Conservation (phyloP, 306 rosid species). For the Fagus sylvatica region DNA sequence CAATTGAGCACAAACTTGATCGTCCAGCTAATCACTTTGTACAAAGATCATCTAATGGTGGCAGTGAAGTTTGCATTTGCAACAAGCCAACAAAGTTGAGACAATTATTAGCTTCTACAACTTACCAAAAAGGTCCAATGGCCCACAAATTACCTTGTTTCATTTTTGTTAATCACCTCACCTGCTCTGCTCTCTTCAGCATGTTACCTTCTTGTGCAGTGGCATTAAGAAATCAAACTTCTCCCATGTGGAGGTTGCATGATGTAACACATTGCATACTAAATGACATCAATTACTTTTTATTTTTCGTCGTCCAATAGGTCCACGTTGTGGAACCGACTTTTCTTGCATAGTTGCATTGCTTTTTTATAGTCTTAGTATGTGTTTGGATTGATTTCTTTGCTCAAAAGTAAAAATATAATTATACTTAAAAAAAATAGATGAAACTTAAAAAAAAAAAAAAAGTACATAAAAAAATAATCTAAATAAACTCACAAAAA, state of each 20-base stretch:
- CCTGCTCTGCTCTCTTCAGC: not conserved
- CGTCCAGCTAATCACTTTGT: too few relatives aligned
- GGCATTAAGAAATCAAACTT: not conserved
- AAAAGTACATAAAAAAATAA: too few relatives aligned
- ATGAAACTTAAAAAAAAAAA: too few relatives aligned
- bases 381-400: too few relatives aligned
- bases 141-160: conserved; percentile 7
- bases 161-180: not conserved
- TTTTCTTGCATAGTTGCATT: not conserved
- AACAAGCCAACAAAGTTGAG: not conserved
- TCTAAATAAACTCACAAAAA: too few relatives aligned
- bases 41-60: not conserved
- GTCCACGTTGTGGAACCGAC: not conserved
- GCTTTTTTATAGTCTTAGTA: not conserved
- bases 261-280: not conserved
- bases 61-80: not conserved
- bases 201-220: not conserved
- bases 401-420: too few relatives aligned
- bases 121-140: not conserved
- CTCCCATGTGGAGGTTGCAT: conserved; percentile 13
- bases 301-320: not conserved
- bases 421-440: too few relatives aligned
- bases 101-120: not conserved
- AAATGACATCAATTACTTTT: not conserved
- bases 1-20: too few relatives aligned